Evolutionary conservation across 495 filamentous ascomycete genomes (phyloP), one percentile per base, ranked within the genome.

Genomic region (Daldinia caldariorum): DNA sequence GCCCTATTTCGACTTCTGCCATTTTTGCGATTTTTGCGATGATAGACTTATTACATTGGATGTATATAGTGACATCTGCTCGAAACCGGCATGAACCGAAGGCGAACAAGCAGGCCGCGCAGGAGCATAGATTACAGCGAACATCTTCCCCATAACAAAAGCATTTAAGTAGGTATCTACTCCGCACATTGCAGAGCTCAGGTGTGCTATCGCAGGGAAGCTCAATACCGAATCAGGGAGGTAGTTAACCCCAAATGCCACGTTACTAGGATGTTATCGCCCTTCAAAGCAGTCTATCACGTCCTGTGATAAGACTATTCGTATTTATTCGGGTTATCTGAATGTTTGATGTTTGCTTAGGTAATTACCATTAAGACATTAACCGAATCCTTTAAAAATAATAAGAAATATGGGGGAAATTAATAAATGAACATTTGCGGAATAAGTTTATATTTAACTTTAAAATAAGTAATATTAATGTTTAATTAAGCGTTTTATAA

Each of bases 1-100:
- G 65, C 32, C 49, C 58, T 32, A 54, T 26, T 59, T 77, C 74
- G 35, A 71, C 61, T 37, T 76, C 73, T 13, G 61, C 66, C 75
- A 77, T 77, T 7, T 6, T 63, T 32, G 39, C 45, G 45, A 41
- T n/a, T 64, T 38, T 45, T 20, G 43, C 55, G 13, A 26, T 26
- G 26, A 26, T 55, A 3, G 31, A 32, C 34, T 35, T 39, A 22
- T 16, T 16, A 18, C 51, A 43, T 58, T 5, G 20, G 26, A 26
- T n/a, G 20, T 9, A n/a, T 6, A 10, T 6, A 10, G 8, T n/a
- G 13, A 55, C 49, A 35, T 56, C 49, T 35, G 31, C 51, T 55
- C 41, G 38, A 29, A 13, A 7, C 37, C 29, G 54, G 16, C 35
- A 41, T 22, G 32, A 26, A 9, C 20, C 16, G 16, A 47, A 10